Base-by-base conservation (phyloP, 164 flowering plant species). In the Cinnamomum micranthum region DNA sequence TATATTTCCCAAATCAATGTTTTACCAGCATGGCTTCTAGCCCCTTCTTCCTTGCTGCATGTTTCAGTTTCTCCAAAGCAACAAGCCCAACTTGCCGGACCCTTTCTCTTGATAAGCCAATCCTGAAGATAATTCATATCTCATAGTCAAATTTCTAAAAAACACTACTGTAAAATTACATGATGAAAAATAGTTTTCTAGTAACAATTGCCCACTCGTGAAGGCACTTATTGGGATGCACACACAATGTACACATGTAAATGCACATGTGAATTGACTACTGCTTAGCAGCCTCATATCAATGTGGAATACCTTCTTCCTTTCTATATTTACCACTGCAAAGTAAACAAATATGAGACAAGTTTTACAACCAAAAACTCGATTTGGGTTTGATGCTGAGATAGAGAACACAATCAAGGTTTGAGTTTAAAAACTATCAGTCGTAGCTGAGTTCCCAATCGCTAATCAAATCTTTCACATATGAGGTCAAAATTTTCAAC, bases 11-110 rank as follows among this genome's bases (percentile, higher is more conserved):
- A 81, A 74, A 51, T 81, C 72, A 92, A 73, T 87, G 87, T 80
- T 87, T 85, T 69, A 89, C 76, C 73, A 92, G 84, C 98, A 91
- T 84, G 55, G 96, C 93, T 64, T 90, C 97, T 80, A 92, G 78
- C 78, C 81, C 82, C 59, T 74, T 86, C 80, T 80, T 89, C 86
- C 90, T 88, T 2, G 98, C 98, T 2, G 91, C 92, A 63, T 86
- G 86, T 79, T 92, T 92, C 79, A 94, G 84, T 83, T 94, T 94
- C 91, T 94, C 97, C 76, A 91, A 64, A 5, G 98, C 93, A 66
- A 92, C 97, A 22, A 92, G 90, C 63, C 98, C 98, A n/a, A 94
- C 90, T 80, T 94, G 95, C 78, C 98, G 74, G 7, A 91, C 97
- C 76, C 97, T 85, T 81, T 94, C 98, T 77, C 98, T 88, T 25